Evolutionary conservation across 345 rosid species (phyloP).

Genomic region (Pistacia integerrima): DNA sequence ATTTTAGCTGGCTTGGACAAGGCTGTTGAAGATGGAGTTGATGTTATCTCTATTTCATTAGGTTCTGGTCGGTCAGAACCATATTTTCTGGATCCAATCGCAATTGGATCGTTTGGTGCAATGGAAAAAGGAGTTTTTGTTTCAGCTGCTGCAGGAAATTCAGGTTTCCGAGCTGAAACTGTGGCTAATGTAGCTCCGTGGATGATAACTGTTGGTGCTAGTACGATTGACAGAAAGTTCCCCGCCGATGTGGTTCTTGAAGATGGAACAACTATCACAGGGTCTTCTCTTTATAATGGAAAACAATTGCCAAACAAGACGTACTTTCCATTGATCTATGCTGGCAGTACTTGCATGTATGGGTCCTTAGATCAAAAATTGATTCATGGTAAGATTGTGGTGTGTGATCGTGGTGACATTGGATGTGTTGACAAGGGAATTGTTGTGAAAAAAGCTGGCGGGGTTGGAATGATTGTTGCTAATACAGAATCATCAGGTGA

Average conservation of each 20-base stretch:
- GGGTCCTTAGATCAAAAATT: not conserved
- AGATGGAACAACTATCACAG: constrained; percentile 8
- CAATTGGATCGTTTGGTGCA: constrained; percentile 31
- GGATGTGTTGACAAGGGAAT: not conserved
- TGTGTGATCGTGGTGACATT: constrained; percentile 11
- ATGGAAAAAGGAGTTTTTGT: constrained; percentile 31
- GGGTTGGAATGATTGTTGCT: constrained; percentile 22
- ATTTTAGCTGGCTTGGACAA: constrained; percentile 31
- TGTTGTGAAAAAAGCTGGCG: constrained; percentile 18
- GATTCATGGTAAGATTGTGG: constrained; percentile 26
- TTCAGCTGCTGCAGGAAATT: constrained; percentile 23
- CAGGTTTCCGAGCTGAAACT: not conserved
- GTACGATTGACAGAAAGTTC: constrained; percentile 32
- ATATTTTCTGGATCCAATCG: constrained; percentile 5
- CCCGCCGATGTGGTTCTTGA: constrained; percentile 23
- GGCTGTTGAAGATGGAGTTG: constrained; percentile 34
- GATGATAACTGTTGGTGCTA: constrained; percentile 34
- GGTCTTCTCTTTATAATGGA: constrained; percentile 29
- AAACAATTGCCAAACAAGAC: not conserved
- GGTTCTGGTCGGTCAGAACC: not conserved
- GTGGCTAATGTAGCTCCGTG: constrained; percentile 30
- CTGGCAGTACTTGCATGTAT: constrained; percentile 5
- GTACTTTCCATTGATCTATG: constrained; percentile 11
- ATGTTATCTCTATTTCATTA: constrained; percentile 30
- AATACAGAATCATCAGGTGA: constrained; percentile 23